Evolutionary conservation across 1,284 basidiomycete species (phyloP), one percentile per base, ranked within the genome.

Genomic region (Prillingera fragicola): DNA sequence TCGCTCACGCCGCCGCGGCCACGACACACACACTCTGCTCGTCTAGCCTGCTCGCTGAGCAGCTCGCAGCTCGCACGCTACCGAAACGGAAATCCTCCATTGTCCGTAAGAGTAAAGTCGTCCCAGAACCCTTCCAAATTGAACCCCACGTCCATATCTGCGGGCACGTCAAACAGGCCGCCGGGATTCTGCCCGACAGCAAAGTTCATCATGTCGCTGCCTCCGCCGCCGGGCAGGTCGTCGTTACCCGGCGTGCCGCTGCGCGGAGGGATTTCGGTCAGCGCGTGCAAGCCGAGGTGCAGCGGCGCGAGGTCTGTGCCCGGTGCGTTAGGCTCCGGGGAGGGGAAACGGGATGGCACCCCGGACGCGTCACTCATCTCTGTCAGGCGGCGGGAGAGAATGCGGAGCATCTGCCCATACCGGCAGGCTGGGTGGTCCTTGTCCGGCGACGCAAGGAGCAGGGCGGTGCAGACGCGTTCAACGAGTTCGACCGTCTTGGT

Each of bases 81-180:
- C 29, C 55, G 56, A 52, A 69, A 69, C 8, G 65, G 65, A 44
- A 69, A 67, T 4, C 63, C 65, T 22, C 63, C 60, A 10, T 50
- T 54, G 49, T 67, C 65, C 2, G 63, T 65, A 5, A 67, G 41
- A 12, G 62, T 63, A 48, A 67, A 69, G 51, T 69, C 66, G 26
- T 67, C 66, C 60, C 62, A 69, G 43, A 69, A 69, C 1, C 65
- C 66, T 22, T 67, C 62, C 10, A 69, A 47, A 33, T 69, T 66
- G 45, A 69, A 67, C 17, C 48, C 52, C 3, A 50, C 43, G 23
- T 63, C 60, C 43, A 65, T 52, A 48, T 69, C 62, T 12, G 51
- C 49, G 27, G 60, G 60, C 33, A 60, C 57, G 29, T 67, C 63
- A 26, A 67, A 66, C 24, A 67, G 37, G 2, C 42, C 47, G 8